Percentiles rank a stretch among this genome's conserved stretches.
Evolutionary conservation across 371 early-diverging fungal species (phyloP).

Genomic region (Rhizomucor miehei): DNA sequence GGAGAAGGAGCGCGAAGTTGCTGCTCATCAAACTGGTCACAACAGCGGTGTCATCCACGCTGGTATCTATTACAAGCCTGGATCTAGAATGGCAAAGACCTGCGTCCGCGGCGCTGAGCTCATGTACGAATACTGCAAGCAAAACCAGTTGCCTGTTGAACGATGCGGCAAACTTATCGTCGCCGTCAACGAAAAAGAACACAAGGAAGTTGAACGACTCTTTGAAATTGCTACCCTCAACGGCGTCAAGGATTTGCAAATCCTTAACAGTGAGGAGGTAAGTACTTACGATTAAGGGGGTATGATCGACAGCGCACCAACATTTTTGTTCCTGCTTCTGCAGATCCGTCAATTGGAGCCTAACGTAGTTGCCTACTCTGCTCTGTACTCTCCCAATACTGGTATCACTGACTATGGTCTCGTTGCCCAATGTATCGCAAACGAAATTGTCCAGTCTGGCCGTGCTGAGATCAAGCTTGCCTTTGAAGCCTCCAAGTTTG

Average conservation of each 20-base stretch:
- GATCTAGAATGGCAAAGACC: constrained; percentile 48
- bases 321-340: constrained; percentile 3
- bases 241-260: constrained; percentile 46
- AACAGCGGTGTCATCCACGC: constrained; percentile 53
- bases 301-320: neutral
- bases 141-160: constrained; percentile 45
- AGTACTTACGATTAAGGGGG: neutral
- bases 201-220: constrained; percentile 40
- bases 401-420: constrained; percentile 47
- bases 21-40: constrained; percentile 51
- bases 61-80: constrained; percentile 49
- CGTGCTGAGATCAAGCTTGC: constrained; percentile 51
- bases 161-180: constrained; percentile 52
- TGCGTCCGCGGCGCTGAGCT: constrained; percentile 47
- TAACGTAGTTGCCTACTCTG: constrained; percentile 47
- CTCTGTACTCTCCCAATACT: constrained; percentile 50
- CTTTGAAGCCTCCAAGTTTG: constrained; percentile 44
- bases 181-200: constrained; percentile 42
- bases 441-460: constrained; percentile 45
- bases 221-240: constrained; percentile 39
- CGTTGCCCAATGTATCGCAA: constrained; percentile 47
- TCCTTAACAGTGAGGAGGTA: constrained; percentile 45
- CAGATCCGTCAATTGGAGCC: constrained; percentile 47
- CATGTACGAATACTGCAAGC: constrained; percentile 52
- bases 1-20: constrained; percentile 50